Percentiles rank a stretch among this genome's conserved stretches.
phyloP scores from a whole-genome alignment of 1,284 basidiomycete species.

The Cutaneotrichosporon dermatis region DNA sequence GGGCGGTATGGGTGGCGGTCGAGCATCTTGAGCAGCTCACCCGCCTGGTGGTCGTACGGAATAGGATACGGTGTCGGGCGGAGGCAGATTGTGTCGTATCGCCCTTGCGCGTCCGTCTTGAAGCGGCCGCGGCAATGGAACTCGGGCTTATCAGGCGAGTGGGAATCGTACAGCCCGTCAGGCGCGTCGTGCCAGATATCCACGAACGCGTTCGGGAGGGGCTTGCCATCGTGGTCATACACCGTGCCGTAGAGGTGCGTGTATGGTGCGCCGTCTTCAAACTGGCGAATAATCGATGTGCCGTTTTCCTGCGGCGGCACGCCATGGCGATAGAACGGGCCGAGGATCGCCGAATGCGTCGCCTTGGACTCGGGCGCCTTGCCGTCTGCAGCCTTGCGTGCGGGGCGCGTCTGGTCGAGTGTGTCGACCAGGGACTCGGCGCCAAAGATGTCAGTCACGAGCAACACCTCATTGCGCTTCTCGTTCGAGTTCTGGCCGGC shows the following conservation, averaged over 20 bases:
- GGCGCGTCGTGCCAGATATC: constrained; percentile 48
- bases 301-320: constrained; percentile 41
- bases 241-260: constrained; percentile 39
- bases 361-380: background rate
- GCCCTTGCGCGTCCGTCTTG: constrained; percentile 40
- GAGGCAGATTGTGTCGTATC: constrained; percentile 39
- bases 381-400: background rate
- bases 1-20: constrained; percentile 45
- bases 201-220: constrained; percentile 39
- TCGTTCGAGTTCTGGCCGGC: constrained; percentile 45
- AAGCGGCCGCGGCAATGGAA: constrained; percentile 42
- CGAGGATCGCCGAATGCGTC: constrained; percentile 41
- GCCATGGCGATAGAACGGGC: constrained; percentile 29
- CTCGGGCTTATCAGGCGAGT: constrained; percentile 44
- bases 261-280: constrained; percentile 34
- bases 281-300: constrained; percentile 32
- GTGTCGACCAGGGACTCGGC: constrained; percentile 42
- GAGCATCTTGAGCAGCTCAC: constrained; percentile 43
- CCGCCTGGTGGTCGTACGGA: constrained; percentile 45
- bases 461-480: constrained; percentile 48
- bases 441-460: constrained; percentile 48
- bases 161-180: constrained; percentile 49
- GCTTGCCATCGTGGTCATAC: constrained; percentile 38
- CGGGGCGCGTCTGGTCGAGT: constrained; percentile 16
- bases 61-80: constrained; percentile 48